Percentiles rank a stretch among this genome's conserved stretches.
Evolutionary conservation across 1,284 basidiomycete genomes (phyloP).

Genomic region (Tausonia pullulans): DNA sequence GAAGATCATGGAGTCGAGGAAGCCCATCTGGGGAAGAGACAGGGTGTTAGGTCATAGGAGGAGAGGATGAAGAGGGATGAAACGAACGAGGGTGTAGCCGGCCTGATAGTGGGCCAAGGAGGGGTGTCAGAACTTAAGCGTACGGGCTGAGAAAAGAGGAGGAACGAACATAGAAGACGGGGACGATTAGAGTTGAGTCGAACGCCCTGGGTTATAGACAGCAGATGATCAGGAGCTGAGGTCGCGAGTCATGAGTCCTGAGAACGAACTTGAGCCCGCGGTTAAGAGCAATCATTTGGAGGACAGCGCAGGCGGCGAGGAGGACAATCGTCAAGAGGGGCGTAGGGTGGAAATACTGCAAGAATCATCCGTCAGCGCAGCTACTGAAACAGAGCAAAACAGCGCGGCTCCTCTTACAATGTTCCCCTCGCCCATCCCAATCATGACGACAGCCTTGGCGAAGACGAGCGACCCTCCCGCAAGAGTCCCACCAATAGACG

Average conservation of each 20-base stretch:
- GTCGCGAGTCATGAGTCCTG: neutral
- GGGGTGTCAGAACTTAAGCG: neutral
- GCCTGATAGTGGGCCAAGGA: neutral
- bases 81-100: conserved; percentile 13
- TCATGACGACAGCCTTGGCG: conserved; percentile 57
- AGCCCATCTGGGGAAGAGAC: conserved; percentile 31
- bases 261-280: conserved; percentile 51
- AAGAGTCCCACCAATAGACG: conserved; percentile 74
- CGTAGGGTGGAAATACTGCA: conserved; percentile 58
- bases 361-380: neutral
- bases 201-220: conserved; percentile 20
- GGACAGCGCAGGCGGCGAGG: conserved; percentile 63
- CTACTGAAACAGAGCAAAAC: neutral
- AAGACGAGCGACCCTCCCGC: conserved; percentile 83
- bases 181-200: conserved; percentile 57
- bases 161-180: conserved; percentile 50
- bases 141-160: no score
- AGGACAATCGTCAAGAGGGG: conserved; percentile 73
- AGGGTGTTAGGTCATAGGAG: neutral
- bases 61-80: neutral
- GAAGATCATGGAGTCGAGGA: conserved; percentile 60
- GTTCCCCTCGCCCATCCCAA: conserved; percentile 14
- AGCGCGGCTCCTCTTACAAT: neutral
- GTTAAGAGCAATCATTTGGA: conserved; percentile 84
- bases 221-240: neutral